phyloP scores from a whole-genome alignment of 2,329 filamentous ascomycete genomes.

The Thielaviopsis euricoi region DNA sequence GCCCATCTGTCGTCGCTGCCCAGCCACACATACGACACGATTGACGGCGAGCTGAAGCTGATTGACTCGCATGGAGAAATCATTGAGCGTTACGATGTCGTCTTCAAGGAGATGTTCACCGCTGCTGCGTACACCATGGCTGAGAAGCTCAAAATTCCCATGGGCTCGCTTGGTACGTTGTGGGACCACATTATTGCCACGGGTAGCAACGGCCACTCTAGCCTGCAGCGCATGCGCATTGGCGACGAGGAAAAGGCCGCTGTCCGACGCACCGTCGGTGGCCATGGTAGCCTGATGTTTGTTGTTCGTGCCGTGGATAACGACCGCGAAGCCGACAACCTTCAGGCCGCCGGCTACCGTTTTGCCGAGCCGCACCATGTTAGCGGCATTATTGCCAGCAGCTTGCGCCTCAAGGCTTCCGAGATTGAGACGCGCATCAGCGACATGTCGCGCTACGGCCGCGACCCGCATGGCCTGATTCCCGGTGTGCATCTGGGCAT shows the following conservation, averaged over 20 bases:
- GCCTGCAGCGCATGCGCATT: background rate
- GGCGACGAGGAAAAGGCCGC: slow-evolving; percentile 27
- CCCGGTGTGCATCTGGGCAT: slow-evolving; percentile 40
- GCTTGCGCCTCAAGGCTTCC: slow-evolving; percentile 53
- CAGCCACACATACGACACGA: slow-evolving; percentile 20
- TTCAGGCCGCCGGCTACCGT: slow-evolving; percentile 59
- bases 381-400: slow-evolving; percentile 47
- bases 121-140: slow-evolving; percentile 62
- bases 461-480: slow-evolving; percentile 28
- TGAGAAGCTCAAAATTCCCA: slow-evolving; percentile 42
- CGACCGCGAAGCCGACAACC: slow-evolving; percentile 23
- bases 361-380: slow-evolving; percentile 59
- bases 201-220: background rate
- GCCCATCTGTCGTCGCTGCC: slow-evolving; percentile 44
- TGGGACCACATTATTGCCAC: slow-evolving; percentile 65
- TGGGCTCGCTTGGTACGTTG: slow-evolving; percentile 49
- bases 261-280: slow-evolving; percentile 13
- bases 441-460: slow-evolving; percentile 45
- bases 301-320: slow-evolving; percentile 54
- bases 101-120: slow-evolving; percentile 74
- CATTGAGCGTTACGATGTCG: slow-evolving; percentile 52
- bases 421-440: slow-evolving; percentile 45
- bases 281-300: slow-evolving; percentile 56
- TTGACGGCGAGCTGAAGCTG: slow-evolving; percentile 24
- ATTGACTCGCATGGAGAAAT: slow-evolving; percentile 37